Evolutionary conservation across 768 basidiomycete species (phyloP).

Genomic region (Sporobolomyces pararoseus): DNA sequence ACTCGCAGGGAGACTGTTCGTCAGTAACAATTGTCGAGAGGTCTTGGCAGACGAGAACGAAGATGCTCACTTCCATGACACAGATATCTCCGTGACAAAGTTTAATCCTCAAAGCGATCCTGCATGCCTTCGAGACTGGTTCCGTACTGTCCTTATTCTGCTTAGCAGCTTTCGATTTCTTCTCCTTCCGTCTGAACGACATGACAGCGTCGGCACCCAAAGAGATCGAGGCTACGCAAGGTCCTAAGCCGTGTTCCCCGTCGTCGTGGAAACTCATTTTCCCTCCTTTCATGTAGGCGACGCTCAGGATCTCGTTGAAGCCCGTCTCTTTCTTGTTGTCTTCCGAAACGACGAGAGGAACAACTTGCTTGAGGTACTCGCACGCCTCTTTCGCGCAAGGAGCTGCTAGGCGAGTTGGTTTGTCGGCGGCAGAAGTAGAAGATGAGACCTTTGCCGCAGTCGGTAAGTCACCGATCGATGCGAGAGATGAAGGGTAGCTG

Average conservation of each 20-base stretch:
- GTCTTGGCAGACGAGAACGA: no score
- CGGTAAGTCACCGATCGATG: no score
- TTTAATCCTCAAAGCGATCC: neutral
- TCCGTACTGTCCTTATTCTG: neutral
- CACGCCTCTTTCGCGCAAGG: conserved; percentile 13
- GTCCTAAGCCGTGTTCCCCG: conserved; percentile 48
- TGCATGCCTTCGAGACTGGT: neutral
- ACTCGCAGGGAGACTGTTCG: neutral
- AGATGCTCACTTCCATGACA: conserved; percentile 24
- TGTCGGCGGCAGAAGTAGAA: neutral
- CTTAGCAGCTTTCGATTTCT: conserved; percentile 14
- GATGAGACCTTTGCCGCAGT: no score
- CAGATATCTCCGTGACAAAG: conserved; percentile 14
- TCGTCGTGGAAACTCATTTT: conserved; percentile 48
- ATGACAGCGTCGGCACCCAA: conserved; percentile 48
- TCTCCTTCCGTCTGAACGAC: conserved; percentile 44
- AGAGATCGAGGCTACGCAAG: conserved; percentile 46
- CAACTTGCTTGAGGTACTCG: conserved; percentile 13
- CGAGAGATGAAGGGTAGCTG: no score
- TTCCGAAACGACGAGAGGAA: conserved; percentile 14
- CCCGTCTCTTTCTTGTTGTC: neutral
- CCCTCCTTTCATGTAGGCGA: conserved; percentile 36
- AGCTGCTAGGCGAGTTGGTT: conserved; percentile 5
- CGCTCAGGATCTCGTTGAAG: conserved; percentile 48
- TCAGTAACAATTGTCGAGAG: neutral